A percentile compares a stretch with the other conserved stretches of the same genome.
Evolutionary conservation across 805 yeast genomes (phyloP).

Genomic region (Saturnispora besseyi): DNA sequence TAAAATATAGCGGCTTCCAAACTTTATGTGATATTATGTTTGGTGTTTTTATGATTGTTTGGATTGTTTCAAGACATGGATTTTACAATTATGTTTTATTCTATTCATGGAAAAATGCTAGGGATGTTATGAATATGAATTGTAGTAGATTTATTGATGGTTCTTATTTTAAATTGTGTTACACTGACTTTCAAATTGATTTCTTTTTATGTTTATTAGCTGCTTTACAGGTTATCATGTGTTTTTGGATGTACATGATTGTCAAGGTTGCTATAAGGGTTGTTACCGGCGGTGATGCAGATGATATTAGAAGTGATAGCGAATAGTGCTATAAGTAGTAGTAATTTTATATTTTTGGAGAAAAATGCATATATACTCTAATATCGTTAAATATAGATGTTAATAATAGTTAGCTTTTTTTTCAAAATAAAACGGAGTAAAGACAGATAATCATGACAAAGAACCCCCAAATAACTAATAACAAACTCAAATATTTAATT

Average conservation of each 20-base stretch:
- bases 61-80: slow-evolving; percentile 70
- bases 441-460: slow-evolving; percentile 47
- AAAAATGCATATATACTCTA: background rate
- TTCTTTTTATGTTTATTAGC: slow-evolving; percentile 48
- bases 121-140: slow-evolving; percentile 36
- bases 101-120: slow-evolving; percentile 44
- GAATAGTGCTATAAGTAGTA: slow-evolving; percentile 29
- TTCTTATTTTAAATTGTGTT: slow-evolving; percentile 34
- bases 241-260: slow-evolving; percentile 72
- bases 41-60: slow-evolving; percentile 51
- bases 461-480: slow-evolving; percentile 44
- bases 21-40: slow-evolving; percentile 61
- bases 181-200: slow-evolving; percentile 37
- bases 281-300: slow-evolving; percentile 65
- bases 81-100: slow-evolving; percentile 58
- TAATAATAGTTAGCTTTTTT: background rate
- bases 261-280: slow-evolving; percentile 62
- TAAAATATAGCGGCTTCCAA: slow-evolving; percentile 60
- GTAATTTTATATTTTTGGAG: background rate
- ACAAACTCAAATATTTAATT: slow-evolving; percentile 25
- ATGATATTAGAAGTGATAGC: slow-evolving; percentile 82
- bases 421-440: slow-evolving; percentile 38
- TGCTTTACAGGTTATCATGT: slow-evolving; percentile 55
- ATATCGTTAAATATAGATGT: background rate
- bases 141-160: slow-evolving; percentile 27